Evolutionary conservation across 495 filamentous ascomycete species (phyloP).

Genomic region (Hypoxylon lienhwacheense): DNA sequence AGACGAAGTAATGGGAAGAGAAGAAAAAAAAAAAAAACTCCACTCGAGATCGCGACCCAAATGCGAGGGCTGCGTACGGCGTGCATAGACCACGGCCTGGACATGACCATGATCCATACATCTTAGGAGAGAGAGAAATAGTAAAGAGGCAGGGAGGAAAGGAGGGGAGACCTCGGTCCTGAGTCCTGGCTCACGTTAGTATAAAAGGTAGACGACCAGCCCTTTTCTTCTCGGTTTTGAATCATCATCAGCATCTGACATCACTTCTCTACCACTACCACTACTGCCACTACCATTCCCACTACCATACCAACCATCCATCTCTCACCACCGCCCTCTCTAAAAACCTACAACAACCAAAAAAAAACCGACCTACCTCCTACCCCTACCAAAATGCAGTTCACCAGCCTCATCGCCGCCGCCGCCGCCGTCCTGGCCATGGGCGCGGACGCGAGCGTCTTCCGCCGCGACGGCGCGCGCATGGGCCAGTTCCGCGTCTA

Average conservation of each 20-base stretch:
- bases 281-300: background rate
- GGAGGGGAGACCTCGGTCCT: too few species aligned
- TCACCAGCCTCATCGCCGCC: slow-evolving; percentile 31
- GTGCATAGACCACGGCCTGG: background rate
- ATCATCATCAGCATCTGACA: slow-evolving; percentile 13
- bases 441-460: slow-evolving; percentile 24
- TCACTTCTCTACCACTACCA: too few species aligned
- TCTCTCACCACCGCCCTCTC: slow-evolving; percentile 6
- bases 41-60: background rate
- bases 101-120: slow-evolving; percentile 1
- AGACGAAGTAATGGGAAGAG: too few species aligned
- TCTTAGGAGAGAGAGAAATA: background rate
- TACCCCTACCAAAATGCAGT: slow-evolving; percentile 35
- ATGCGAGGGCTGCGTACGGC: background rate
- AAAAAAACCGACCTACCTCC: slow-evolving; percentile 7
- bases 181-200: slow-evolving; percentile 10
- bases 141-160: too few species aligned
- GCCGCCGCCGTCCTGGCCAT: slow-evolving; percentile 22
- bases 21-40: too few species aligned
- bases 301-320: background rate
- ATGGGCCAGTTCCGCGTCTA: slow-evolving; percentile 38
- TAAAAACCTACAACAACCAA: background rate
- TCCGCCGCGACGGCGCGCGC: slow-evolving; percentile 29
- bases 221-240: background rate
- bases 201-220: slow-evolving; percentile 20